Conservation (phyloP, 2,329 filamentous ascomycete genomes). For the Fusarium aywerte region DNA sequence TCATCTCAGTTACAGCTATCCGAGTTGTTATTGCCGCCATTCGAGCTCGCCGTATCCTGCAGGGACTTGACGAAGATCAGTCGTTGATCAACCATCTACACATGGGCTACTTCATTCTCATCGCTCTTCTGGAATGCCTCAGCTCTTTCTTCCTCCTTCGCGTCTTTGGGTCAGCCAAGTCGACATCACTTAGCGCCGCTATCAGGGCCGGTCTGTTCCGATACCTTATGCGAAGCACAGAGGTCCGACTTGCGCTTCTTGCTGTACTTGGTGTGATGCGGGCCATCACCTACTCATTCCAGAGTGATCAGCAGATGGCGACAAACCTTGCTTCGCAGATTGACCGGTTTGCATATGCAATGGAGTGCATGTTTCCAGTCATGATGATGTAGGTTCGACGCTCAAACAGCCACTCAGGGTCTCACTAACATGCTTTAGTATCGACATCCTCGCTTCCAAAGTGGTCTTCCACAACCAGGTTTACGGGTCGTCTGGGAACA, state of each 20-base stretch:
- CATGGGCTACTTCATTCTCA: slow-evolving; percentile 55
- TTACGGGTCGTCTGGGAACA: slow-evolving; percentile 39
- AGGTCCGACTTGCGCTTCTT: slow-evolving; percentile 53
- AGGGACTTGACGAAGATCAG: slow-evolving; percentile 42
- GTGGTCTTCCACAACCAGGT: slow-evolving; percentile 45
- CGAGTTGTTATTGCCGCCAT: slow-evolving; percentile 54
- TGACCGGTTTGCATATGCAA: slow-evolving; percentile 55
- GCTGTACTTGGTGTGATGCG: slow-evolving; percentile 53
- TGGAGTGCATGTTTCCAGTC: slow-evolving; percentile 56
- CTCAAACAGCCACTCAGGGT: fast-evolving
- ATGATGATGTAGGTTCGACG: slow-evolving; percentile 52
- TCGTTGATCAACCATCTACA: slow-evolving; percentile 53
- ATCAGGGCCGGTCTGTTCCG: slow-evolving; percentile 52
- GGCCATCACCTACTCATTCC: slow-evolving; percentile 56
- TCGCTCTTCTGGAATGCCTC: slow-evolving; percentile 55
- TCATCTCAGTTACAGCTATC: slow-evolving; percentile 62
- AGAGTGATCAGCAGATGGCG: slow-evolving; percentile 51
- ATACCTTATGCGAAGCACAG: slow-evolving; percentile 55
- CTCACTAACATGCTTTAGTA: slow-evolving; percentile 32
- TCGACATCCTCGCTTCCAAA: slow-evolving; percentile 52
- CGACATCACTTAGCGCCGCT: slow-evolving; percentile 44
- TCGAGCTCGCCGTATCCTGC: slow-evolving; percentile 48
- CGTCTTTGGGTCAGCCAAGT: slow-evolving; percentile 51
- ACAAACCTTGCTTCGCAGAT: slow-evolving; percentile 52
- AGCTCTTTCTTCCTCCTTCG: slow-evolving; percentile 55